Evolutionary conservation across 2,329 filamentous ascomycete genomes (phyloP).

Genomic region (Alternaria ventricosa): DNA sequence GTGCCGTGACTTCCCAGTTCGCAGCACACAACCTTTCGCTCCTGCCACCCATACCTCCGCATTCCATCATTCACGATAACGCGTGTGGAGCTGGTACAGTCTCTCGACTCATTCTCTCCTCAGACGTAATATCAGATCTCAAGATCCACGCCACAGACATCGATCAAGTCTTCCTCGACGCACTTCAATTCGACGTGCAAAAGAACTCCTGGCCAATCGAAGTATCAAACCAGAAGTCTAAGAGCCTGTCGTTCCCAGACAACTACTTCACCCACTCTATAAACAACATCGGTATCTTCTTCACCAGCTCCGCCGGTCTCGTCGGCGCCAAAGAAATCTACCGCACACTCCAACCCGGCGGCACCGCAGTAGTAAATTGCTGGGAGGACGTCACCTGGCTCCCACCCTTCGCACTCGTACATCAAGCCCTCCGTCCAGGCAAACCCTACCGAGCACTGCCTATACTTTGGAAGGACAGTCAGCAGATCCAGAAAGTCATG

Average conservation of each 20-base stretch:
- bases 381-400: constrained; percentile 40
- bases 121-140: constrained; percentile 9
- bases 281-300: constrained; percentile 52
- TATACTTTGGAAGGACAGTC: constrained; percentile 36
- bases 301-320: constrained; percentile 37
- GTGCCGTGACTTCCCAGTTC: constrained; percentile 34
- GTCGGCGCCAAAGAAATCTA: constrained; percentile 47
- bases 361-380: constrained; percentile 49
- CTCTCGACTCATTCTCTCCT: constrained; percentile 28
- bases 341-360: constrained; percentile 48
- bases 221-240: constrained; percentile 25
- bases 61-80: constrained; percentile 45
- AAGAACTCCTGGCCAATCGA: constrained; percentile 33
- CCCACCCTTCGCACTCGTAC: constrained; percentile 25
- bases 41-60: constrained; percentile 29
- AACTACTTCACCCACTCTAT: constrained; percentile 48
- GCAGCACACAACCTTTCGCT: constrained; percentile 36
- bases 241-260: constrained; percentile 31
- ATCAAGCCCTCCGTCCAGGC: constrained; percentile 25
- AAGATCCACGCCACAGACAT: constrained; percentile 42
- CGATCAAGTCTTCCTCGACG: constrained; percentile 35
- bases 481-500: constrained; percentile 36
- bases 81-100: constrained; percentile 43
- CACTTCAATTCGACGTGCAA: constrained; percentile 12
- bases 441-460: constrained; percentile 25